Evolutionary conservation across 2,329 filamentous ascomycete species (phyloP), one percentile per base, ranked within the genome.

Genomic region (Calonectria pseudoturangicola): DNA sequence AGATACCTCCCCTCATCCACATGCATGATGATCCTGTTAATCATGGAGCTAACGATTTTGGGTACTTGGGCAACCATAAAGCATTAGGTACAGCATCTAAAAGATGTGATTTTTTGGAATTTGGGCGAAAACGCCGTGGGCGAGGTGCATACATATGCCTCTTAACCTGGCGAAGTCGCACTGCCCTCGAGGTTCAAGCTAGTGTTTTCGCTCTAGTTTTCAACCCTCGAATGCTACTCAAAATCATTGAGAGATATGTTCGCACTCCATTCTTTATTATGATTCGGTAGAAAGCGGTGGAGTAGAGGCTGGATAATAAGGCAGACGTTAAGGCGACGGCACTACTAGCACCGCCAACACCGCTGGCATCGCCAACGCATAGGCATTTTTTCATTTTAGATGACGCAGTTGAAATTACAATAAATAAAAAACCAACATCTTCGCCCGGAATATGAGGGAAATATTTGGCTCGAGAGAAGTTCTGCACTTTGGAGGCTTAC

Each of bases 331-430:
- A 60, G 54, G 36, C 54, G 21, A 60, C 21, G 33, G 21, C 21
- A 12, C 54, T 60, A 41, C 13, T 25, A 7, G 36, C 36, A 41
- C 54, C 2, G 54, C 54, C 36, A 60, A 5, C 54, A 39, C 4
- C 25, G 18, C 7, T 12, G 25, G n/a, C 54, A 18, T 12, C 15
- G 54, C 54, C 33, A 60, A 28, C 54, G 21, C 54, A 60, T 18
- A 16, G 33, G 54, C 54, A 41, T 41, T 28, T 8, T 16, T 33
- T 41, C 15, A 36, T 36, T 21, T 18, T 6, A 27, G 21, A 41
- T 4, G 13, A 25, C 21, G 54, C 54, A 25, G 33, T 60, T 60
- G 54, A 60, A 60, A 60, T 41, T 27, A 18, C 54, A 60, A 41
- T 13, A 60, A 6, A 18, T 5, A 10, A 41, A 39, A 18, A 25